Evolutionary conservation across 2,329 filamentous ascomycete species (phyloP), one percentile per base, ranked within the genome.

Genomic region (Nemania serpens): DNA sequence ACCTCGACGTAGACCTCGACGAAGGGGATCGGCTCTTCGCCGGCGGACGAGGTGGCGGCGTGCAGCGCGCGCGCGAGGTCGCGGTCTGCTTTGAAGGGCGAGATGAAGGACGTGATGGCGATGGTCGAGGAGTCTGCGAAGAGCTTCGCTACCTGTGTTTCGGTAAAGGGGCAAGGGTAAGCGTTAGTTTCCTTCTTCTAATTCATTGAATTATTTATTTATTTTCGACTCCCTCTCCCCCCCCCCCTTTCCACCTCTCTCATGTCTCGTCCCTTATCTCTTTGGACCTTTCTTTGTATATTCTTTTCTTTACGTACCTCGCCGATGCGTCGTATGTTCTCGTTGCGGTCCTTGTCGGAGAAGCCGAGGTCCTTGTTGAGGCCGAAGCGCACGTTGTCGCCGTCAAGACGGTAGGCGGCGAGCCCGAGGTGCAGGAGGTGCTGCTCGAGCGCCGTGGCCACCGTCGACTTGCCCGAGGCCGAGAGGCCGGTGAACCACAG

Each of bases 401-500:
- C 95, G 78, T 99, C 95, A 33, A 99, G 88, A 55, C 95, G 88
- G 85, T 99, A 99, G 62, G 93, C 91, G 58, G 89, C 82, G 53
- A 95, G 81, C 45, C 89, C 90, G 11, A 91, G 84, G 76, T 96
- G 93, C 58, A 99, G 87, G 36, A 99, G 88, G 77, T 97, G 93
- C 81, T 97, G 94, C 83, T 99, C 95, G 42, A 99, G 90, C 15
- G 95, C 95, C 2, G 92, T 96, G 57, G 95, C 95, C 65, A 99
- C 91, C 60, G 95, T 99, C 54, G 94, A 97, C 81, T 99, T 99
- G 74, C 95, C 95, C 0, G 92, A 97, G 53, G 94, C 95, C 39
- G 91, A 96, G 66, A 99, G 91, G 56, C 95, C 95, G 1, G 95
- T 99, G 75, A 99, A 91, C 95, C 95, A 99, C 79, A 99, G 89